Evolutionary conservation across 2,329 filamentous ascomycete genomes (phyloP), one percentile per base, ranked within the genome.

Genomic region (Epicoccum nigrum): DNA sequence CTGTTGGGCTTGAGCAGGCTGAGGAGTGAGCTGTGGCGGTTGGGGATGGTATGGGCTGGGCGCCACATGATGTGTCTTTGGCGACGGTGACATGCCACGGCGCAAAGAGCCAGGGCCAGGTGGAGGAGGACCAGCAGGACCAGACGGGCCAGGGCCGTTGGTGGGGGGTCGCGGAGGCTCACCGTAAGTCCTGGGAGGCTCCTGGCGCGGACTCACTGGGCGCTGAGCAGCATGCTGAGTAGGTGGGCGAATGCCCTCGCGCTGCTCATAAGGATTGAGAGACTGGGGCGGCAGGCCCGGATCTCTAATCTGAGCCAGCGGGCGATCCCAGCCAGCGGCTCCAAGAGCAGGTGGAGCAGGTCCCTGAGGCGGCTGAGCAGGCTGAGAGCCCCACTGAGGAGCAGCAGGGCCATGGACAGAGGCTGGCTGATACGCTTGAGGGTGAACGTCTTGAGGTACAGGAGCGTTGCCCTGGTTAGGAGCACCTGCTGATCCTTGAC

Each of bases 391-490:
- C 93, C 93, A 97, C 71, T 95, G 89, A 58, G 92, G 92, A 43
- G 88, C 88, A 44, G 90, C 90, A 51, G 91, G 91, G 9, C 89
- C 90, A 60, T 89, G 89, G 45, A 94, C 87, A 33, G 89, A 89
- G 39, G 87, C 84, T 45, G 86, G 85, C 74, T 96, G 92, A 67
- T 97, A 97, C 6, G 92, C 90, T 68, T 96, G 91, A 41, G 93
- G 93, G 71, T 97, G 92, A 17, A 97, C 92, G 74, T 99, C 94
- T 67, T 96, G 93, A 7, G 94, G 93, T 64, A 94, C 85, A n/a
- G 93, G 92, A 43, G 88, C 90, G 60, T 81, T 86, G 62, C 82
- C 86, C 65, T 88, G 89, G 55, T 88, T 85, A 31, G 84, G 81
- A 63, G 88, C 80, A 54, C 90, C 87, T 68, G 85, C 87, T 55